A percentile compares a stretch with the other conserved stretches of the same genome.
phyloP scores from a whole-genome alignment of 202 grass and related monocot genomes.

The Brachypodium distachyon region DNA sequence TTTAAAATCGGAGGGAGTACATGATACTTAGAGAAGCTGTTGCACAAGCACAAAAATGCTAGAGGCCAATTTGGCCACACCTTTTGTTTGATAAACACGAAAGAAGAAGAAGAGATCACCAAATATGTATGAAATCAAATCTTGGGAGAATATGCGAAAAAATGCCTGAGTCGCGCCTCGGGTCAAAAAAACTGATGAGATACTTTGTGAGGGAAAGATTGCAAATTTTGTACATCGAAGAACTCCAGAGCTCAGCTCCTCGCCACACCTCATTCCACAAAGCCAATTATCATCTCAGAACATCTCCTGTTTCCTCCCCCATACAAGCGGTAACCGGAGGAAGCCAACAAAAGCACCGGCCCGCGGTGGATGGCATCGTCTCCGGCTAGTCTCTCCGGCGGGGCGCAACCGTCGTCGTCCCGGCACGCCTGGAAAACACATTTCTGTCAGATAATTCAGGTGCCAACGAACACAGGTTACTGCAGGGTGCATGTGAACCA shows the following conservation, averaged over 20 bases:
- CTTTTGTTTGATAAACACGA: neutral
- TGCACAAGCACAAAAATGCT: neutral
- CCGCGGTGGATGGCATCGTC: neutral
- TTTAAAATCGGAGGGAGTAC: neutral
- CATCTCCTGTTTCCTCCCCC: neutral
- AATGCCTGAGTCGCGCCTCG: conserved; percentile 3
- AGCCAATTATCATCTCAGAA: neutral
- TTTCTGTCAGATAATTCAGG: neutral
- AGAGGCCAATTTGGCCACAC: neutral
- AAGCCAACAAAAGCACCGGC: neutral
- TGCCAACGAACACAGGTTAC: neutral
- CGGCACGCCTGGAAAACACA: conserved; percentile 35
- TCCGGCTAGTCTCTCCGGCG: conserved; percentile 27
- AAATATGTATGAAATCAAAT: conserved; percentile 13
- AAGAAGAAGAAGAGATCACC: neutral
- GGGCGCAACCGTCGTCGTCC: conserved; percentile 14
- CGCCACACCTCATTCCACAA: neutral
- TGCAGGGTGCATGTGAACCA: neutral
- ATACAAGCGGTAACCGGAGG: neutral
- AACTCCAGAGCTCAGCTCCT: neutral
- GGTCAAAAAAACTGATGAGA: conserved; percentile 13
- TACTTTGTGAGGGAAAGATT: conserved; percentile 12
- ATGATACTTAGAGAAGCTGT: neutral
- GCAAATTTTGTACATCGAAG: conserved; percentile 39
- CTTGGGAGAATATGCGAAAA: conserved; percentile 10